phyloP scores from a whole-genome alignment of 2,329 filamentous ascomycete species.

The Alternaria dauci region DNA sequence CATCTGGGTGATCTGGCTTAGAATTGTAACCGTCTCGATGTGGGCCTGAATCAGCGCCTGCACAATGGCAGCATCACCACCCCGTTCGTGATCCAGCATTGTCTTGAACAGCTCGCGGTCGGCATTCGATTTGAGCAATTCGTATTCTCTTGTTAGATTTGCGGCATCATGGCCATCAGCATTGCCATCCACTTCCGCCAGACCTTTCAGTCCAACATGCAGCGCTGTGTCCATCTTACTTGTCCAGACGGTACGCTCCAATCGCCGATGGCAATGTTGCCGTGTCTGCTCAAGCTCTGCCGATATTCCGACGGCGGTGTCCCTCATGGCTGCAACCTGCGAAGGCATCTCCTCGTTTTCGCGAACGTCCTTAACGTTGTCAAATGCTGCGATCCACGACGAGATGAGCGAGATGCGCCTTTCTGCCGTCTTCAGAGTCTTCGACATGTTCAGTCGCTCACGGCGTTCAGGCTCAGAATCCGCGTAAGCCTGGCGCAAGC shows the following conservation, averaged over 20 bases:
- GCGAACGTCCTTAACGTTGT: slow-evolving; percentile 76
- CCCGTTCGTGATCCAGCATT: slow-evolving; percentile 84
- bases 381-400: slow-evolving; percentile 92
- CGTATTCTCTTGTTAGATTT: slow-evolving; percentile 79
- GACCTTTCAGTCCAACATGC: slow-evolving; percentile 81
- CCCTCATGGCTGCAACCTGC: slow-evolving; percentile 71
- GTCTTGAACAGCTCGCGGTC: slow-evolving; percentile 80
- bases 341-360: slow-evolving; percentile 74
- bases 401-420: slow-evolving; percentile 86
- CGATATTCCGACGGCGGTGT: slow-evolving; percentile 87
- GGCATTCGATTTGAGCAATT: slow-evolving; percentile 83
- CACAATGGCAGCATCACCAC: slow-evolving; percentile 77
- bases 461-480: slow-evolving; percentile 78
- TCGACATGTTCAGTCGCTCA: slow-evolving; percentile 81
- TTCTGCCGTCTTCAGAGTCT: slow-evolving; percentile 82
- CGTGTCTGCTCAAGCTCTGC: slow-evolving; percentile 88
- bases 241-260: slow-evolving; percentile 86
- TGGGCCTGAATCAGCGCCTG: slow-evolving; percentile 88
- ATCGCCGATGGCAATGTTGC: slow-evolving; percentile 86
- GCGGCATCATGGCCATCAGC: slow-evolving; percentile 73
- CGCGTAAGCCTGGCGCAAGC: slow-evolving; percentile 84
- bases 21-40: slow-evolving; percentile 86
- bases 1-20: slow-evolving; percentile 83
- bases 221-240: slow-evolving; percentile 86
- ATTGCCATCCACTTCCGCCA: slow-evolving; percentile 72